A percentile compares a stretch with the other conserved stretches of the same genome.
Conservation (phyloP, 441 rosid genomes). For the Pelargonium exstipulatum region DNA sequence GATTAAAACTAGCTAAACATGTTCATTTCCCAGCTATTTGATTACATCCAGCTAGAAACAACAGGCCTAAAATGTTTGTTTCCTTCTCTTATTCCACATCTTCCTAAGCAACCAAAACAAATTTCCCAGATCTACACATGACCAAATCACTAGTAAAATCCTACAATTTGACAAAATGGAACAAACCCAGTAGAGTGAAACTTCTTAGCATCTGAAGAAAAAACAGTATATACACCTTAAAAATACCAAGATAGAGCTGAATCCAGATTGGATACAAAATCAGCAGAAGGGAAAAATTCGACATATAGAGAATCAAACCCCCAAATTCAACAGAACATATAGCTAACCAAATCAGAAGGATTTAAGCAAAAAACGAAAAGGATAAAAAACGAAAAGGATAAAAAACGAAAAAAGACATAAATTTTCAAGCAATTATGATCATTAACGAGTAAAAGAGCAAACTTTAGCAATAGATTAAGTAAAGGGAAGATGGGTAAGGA, state of each 20-base stretch:
- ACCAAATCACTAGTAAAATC: constrained; percentile 18
- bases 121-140: constrained; percentile 29
- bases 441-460: neutral
- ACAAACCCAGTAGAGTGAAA: neutral
- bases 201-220: neutral
- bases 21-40: neutral
- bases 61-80: neutral
- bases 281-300: neutral
- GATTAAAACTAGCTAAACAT: neutral
- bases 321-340: neutral
- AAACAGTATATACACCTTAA: neutral
- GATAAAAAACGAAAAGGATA: neutral
- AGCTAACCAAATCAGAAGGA: neutral
- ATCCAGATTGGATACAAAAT: neutral
- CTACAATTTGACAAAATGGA: neutral
- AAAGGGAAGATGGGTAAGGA: neutral
- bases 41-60: constrained; percentile 9
- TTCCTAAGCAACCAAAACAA: constrained; percentile 15
- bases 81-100: neutral
- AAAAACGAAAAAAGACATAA: neutral
- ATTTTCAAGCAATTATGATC: neutral
- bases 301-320: neutral
- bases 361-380: neutral
- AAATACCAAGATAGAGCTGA: neutral
- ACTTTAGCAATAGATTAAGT: neutral